Base-by-base conservation (phyloP, 768 basidiomycete species). In the Pholiota conissans region DNA sequence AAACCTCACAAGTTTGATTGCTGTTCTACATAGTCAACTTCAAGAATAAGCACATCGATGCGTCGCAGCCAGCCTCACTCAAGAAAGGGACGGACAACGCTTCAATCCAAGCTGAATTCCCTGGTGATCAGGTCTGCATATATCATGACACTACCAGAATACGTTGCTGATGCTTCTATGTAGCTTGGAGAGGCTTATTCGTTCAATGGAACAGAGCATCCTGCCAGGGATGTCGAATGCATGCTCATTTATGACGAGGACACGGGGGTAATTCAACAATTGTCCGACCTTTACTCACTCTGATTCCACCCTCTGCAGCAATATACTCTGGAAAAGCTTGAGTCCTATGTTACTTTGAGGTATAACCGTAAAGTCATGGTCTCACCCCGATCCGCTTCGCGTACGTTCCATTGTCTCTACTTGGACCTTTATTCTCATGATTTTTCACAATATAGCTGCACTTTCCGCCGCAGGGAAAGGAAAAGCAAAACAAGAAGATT, bases 191-290 rank as follows among this genome's bases (percentile, higher is more conserved):
- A 62, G 34, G 61, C 59, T 11, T 78, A 84, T 63, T 63, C 81
- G 34, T 91, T 85, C 64, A 73, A 71, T 35, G 90, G 90, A 3
- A 63, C 66, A 7, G 89, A 89, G 64, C 74, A 74, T 14, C 70
- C 80, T 1, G 79, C 86, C 6, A 88, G 84, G 66, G 88, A 91
- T 46, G 78, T 79, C 63, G 89, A 91, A 50, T 93, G 91, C 61
- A 83, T 92, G 6, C 76, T 93, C 37, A 87, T 93, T 45, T 93
- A 86, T 64, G 90, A 93, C 67, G 89, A 90, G 65, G 87, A 84
- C 53, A 76, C 81, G 48, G 84, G 84, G 61, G 90, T 89, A 67
- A 68, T 84, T 74, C 29, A 52, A 40, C 13, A 32, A 14, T 48
- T 30, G 37, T 49, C 55, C 32, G 24, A 18, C 10, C 10, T 30